Evolutionary conservation across 768 basidiomycete genomes (phyloP), one percentile per base, ranked within the genome.

Genomic region (Trametes punicea): DNA sequence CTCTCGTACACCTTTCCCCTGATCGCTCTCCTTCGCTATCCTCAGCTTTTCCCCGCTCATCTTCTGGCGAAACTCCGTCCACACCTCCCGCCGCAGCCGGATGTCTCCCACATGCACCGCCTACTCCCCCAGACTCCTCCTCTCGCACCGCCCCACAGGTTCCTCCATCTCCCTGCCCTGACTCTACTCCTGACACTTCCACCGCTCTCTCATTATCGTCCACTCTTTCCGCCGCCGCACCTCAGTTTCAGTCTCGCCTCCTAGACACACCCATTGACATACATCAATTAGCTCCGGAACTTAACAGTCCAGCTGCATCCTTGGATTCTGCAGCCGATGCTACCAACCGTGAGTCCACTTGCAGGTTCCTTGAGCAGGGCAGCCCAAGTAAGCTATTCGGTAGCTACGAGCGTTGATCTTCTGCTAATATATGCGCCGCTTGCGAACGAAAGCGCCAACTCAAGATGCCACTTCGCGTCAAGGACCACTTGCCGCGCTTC

Each of bases 201-300:
- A 41, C 45, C 30, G 47, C 41, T 15, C 34, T 38, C 21, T 56
- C 57, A 3, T 44, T 57, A 13, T 54, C 57, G 2, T 39, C 62
- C 18, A 45, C 51, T 4, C 48, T 62, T 47, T 62, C 62, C 6
- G 54, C 54, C n/a, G 34, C 57, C 13, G 58, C 50, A 9, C 45
- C 62, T 15, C 57, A 62, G 20, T 59, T 62, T 21, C 62, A 62
- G 25, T 53, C 57, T 13, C 62, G 58, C 21, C 27, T 62, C 1
- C n/a, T 56, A 33, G 62, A 62, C 47, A 58, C 57, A 4, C 62
- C 62, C 44, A 62, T 59, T 30, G 57, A 62, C 36, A 53, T 62
- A 2, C 62, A 62, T 25, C 41, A 23, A 18, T 55, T 62, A 13
- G 45, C 56, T 15, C 39, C 61, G 15, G 52, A 52, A 16, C 36